Conservation (phyloP, 352 stramenopile genomes). For the Pythium catenulatum region DNA sequence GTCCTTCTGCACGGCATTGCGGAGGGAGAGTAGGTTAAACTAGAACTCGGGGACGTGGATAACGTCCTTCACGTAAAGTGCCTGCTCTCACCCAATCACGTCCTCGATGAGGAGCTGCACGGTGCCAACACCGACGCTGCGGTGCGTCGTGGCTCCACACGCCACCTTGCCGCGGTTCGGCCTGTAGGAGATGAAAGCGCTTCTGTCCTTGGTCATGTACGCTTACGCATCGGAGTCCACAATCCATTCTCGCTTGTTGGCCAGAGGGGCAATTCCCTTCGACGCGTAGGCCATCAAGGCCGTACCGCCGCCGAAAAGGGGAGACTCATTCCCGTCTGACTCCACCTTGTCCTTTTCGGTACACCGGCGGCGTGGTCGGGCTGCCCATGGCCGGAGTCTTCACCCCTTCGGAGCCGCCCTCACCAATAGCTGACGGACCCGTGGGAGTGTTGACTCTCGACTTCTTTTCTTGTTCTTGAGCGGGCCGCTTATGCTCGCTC, state of each 20-base stretch:
- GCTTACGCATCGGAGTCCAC: background rate
- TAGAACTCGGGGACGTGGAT: conserved; percentile 20
- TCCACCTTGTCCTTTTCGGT: too few species aligned
- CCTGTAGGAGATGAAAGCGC: background rate
- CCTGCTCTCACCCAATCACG: background rate
- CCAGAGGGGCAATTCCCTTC: background rate
- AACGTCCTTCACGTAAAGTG: background rate
- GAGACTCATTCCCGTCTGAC: too few species aligned
- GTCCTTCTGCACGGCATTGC: background rate
- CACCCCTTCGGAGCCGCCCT: background rate
- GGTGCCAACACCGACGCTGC: conserved; percentile 2
- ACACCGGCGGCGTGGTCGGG: too few species aligned
- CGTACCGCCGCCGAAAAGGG: background rate
- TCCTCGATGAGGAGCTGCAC: background rate
- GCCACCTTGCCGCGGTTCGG: background rate
- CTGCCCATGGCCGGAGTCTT: background rate
- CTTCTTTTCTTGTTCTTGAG: background rate
- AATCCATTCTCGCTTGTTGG: background rate
- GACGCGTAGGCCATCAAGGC: background rate
- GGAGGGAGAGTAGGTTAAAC: conserved; percentile 24
- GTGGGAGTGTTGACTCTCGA: background rate
- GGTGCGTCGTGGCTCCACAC: conserved; percentile 1
- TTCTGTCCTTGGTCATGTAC: background rate
- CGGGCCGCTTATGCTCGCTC: background rate
- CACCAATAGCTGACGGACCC: background rate